Conservation (phyloP, 192 early-diverging fungal species). For the Backusella mclennaniae region DNA sequence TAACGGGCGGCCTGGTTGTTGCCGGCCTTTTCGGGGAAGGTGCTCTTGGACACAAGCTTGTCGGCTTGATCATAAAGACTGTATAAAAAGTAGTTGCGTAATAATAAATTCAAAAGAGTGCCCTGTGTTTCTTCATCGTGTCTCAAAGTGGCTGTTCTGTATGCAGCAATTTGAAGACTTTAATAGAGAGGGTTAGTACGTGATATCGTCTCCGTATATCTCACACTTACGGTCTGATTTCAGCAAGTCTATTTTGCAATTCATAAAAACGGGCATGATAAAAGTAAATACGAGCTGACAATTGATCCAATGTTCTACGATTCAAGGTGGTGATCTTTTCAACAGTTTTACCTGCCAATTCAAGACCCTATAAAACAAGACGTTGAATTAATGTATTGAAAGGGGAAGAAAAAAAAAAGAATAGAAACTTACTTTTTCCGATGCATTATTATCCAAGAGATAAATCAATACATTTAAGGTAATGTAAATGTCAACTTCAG, state of each 20-base stretch:
- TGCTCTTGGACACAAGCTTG: constrained; percentile 90
- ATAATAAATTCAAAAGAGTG: constrained; percentile 84
- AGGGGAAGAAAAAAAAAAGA: too few relatives aligned
- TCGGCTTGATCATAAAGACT: constrained; percentile 98
- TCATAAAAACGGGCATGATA: constrained; percentile 94
- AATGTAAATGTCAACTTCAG: constrained; percentile 87
- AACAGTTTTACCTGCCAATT: constrained; percentile 65
- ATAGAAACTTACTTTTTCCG: constrained; percentile 55
- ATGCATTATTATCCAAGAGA: constrained; percentile 75
- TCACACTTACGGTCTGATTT: constrained; percentile 66
- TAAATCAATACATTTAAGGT: constrained; percentile 78
- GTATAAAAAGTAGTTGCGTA: constrained; percentile 91
- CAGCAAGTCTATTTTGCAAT: constrained; percentile 63
- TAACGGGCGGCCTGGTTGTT: constrained; percentile 95
- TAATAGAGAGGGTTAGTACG: background rate
- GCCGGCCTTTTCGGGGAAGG: constrained; percentile 85
- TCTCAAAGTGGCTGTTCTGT: constrained; percentile 89
- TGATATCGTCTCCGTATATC: background rate
- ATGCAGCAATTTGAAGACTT: constrained; percentile 73
- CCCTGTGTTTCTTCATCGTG: constrained; percentile 92
- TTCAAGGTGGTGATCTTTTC: constrained; percentile 65
- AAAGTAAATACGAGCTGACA: constrained; percentile 90
- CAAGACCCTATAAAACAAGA: constrained; percentile 52
- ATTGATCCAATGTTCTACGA: constrained; percentile 86
- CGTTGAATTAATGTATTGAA: background rate